Conservation (phyloP, 441 rosid genomes). For the Adansonia rubrostipa region DNA sequence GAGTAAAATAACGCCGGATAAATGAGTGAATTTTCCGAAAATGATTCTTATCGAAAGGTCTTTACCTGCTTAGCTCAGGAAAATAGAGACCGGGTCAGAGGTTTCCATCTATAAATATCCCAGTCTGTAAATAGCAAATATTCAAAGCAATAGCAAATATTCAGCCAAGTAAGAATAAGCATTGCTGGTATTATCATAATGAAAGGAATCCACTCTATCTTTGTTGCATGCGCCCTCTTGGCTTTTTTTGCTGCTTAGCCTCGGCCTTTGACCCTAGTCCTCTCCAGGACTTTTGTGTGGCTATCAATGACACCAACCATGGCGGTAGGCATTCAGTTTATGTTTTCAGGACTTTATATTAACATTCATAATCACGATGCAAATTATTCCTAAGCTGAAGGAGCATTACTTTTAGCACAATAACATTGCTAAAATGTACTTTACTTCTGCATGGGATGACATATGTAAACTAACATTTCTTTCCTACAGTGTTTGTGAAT, state of each 20-base stretch:
- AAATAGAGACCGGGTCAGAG: not conserved
- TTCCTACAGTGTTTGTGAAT: not conserved
- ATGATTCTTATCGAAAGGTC: too few species aligned
- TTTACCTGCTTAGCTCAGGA: too few species aligned
- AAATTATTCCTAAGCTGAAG: not conserved
- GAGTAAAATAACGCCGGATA: not conserved
- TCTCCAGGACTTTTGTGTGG: not conserved
- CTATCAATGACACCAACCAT: not conserved
- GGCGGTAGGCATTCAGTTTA: not conserved
- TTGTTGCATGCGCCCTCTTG: not conserved
- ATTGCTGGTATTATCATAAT: not conserved
- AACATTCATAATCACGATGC: not conserved
- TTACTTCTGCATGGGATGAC: too few species aligned
- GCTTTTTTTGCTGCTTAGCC: not conserved
- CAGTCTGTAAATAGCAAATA: too few species aligned
- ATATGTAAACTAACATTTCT: too few species aligned
- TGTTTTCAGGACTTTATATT: not conserved
- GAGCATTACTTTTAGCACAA: too few species aligned
- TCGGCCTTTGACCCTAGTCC: not conserved
- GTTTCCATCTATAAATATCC: slow-evolving; percentile 12
- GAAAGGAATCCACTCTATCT: slow-evolving; percentile 3
- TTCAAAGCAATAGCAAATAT: not conserved
- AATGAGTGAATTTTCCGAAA: too few species aligned
- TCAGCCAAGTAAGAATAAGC: not conserved
- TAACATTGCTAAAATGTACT: too few species aligned